Evolutionary conservation across 106 monocot genomes (phyloP).

Genomic region (Dioscorea zingiberensis): DNA sequence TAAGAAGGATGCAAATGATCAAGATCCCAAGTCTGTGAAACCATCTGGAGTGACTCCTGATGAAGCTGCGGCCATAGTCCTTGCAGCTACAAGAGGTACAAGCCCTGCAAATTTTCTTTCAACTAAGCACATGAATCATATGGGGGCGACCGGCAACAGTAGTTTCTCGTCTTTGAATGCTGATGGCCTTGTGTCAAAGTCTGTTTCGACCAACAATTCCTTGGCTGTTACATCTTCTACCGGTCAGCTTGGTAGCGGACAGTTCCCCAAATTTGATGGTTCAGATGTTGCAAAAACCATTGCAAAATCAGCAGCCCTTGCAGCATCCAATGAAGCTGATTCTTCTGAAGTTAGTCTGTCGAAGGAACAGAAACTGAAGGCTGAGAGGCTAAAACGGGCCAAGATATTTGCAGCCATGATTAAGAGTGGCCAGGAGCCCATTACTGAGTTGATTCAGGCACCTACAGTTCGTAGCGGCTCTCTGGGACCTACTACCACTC

Average conservation of each 20-base stretch:
- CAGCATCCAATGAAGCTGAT: slow-evolving; percentile 61
- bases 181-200: not conserved
- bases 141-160: slow-evolving; percentile 12
- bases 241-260: slow-evolving; percentile 7
- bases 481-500: slow-evolving; percentile 15
- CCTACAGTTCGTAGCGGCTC: slow-evolving; percentile 13
- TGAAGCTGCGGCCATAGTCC: slow-evolving; percentile 77
- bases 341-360: slow-evolving; percentile 62
- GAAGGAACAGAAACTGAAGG: slow-evolving; percentile 85
- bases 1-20: slow-evolving; percentile 47
- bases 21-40: slow-evolving; percentile 10
- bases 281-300: slow-evolving; percentile 50
- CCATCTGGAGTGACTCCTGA: slow-evolving; percentile 48
- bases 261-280: slow-evolving; percentile 17
- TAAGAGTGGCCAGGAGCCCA: slow-evolving; percentile 31
- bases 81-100: slow-evolving; percentile 64
- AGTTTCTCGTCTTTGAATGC: slow-evolving; percentile 23
- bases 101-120: slow-evolving; percentile 32
- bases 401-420: slow-evolving; percentile 86
- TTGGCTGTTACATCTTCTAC: not conserved
- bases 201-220: slow-evolving; percentile 10
- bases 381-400: slow-evolving; percentile 82
- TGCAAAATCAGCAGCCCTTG: slow-evolving; percentile 67
- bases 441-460: slow-evolving; percentile 15
- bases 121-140: slow-evolving; percentile 2